Evolutionary conservation across 345 rosid species (phyloP).

Genomic region (Anacardium occidentale): DNA sequence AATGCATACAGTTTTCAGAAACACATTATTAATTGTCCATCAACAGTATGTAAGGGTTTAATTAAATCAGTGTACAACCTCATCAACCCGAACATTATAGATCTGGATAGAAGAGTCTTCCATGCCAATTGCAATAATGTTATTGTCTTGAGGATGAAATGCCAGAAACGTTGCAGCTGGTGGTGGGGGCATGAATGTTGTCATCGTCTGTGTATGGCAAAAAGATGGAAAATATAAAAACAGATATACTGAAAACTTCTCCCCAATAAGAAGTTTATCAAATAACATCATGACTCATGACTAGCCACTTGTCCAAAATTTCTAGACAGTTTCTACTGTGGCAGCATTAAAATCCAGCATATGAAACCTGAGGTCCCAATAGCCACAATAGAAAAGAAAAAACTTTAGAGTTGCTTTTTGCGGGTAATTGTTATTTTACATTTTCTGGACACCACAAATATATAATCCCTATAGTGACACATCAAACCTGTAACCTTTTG

Average conservation of each 20-base stretch:
- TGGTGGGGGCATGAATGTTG: conserved; percentile 80
- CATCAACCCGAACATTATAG: conserved; percentile 57
- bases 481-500: too few relatives aligned
- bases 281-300: neutral
- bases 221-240: neutral
- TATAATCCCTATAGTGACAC: neutral
- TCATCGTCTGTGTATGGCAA: conserved; percentile 49
- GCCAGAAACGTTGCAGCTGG: conserved; percentile 84
- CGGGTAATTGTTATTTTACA: conserved; percentile 3
- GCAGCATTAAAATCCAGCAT: neutral
- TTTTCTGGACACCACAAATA: neutral
- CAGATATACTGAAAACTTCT: neutral
- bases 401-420: neutral
- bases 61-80: conserved; percentile 41
- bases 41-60: conserved; percentile 15
- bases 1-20: neutral
- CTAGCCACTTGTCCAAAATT: neutral
- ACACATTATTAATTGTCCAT: conserved; percentile 4
- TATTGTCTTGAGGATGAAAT: conserved; percentile 72
- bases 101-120: conserved; percentile 75
- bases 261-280: neutral
- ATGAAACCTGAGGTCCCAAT: neutral
- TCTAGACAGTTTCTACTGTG: neutral
- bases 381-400: neutral
- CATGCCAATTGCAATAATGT: conserved; percentile 83